Conservation (phyloP, 2,329 filamentous ascomycete species). For the Mollisiaceae sp. region DNA sequence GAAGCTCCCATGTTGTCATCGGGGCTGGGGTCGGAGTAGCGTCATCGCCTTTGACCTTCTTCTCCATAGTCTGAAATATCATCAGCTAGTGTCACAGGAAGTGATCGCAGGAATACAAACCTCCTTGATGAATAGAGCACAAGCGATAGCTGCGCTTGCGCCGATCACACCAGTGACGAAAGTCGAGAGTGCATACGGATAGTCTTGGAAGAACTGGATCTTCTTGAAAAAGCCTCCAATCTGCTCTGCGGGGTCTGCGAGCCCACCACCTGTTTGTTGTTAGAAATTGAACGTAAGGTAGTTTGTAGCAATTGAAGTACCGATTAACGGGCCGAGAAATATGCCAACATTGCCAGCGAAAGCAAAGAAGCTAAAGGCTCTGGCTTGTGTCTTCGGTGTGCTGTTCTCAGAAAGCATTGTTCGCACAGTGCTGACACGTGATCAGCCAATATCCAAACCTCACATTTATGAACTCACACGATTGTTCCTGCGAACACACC, state of each 20-base stretch:
- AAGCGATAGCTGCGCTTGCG: slow-evolving; percentile 56
- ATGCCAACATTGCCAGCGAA: slow-evolving; percentile 78
- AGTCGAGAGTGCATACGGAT: slow-evolving; percentile 69
- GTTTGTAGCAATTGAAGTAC: slow-evolving; percentile 22
- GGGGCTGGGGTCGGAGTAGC: slow-evolving; percentile 24
- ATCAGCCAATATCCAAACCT: not conserved
- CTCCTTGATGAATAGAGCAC: slow-evolving; percentile 65
- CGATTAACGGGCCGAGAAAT: slow-evolving; percentile 64
- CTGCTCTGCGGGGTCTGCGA: slow-evolving; percentile 70
- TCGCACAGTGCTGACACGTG: slow-evolving; percentile 58
- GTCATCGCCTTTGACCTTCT: slow-evolving; percentile 32
- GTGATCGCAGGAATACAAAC: slow-evolving; percentile 21
- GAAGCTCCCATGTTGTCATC: slow-evolving; percentile 58
- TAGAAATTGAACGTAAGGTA: not conserved
- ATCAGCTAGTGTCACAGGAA: slow-evolving; percentile 8
- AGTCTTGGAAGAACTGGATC: slow-evolving; percentile 63
- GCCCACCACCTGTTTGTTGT: slow-evolving; percentile 59
- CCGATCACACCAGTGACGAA: slow-evolving; percentile 62
- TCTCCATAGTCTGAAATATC: slow-evolving; percentile 50
- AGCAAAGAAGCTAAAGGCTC: slow-evolving; percentile 77
- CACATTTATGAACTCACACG: slow-evolving; percentile 51
- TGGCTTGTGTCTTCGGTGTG: slow-evolving; percentile 71
- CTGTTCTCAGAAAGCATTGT: slow-evolving; percentile 79
- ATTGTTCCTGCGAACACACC: slow-evolving; percentile 77
- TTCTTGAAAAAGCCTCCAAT: slow-evolving; percentile 63